Base-by-base conservation (phyloP, 345 rosid genomes). In the Cardiospermum halicacabum region DNA sequence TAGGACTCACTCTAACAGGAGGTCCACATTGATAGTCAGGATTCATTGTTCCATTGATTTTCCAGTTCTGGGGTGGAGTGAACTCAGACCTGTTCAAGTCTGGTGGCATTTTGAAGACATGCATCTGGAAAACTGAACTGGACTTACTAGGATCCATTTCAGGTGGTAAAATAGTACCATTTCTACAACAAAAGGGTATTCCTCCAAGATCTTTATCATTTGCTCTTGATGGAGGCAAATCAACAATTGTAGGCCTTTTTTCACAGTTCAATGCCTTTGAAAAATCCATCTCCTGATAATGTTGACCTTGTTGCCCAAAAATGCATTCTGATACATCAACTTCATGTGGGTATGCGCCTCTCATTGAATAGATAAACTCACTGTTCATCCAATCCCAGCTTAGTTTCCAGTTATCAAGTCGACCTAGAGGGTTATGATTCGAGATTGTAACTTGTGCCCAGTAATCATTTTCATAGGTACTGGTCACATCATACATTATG, bases 71-170 rank as follows among this genome's bases (percentile, higher is more conserved):
- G 0, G 96, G 99, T 7, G 97, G 92, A 0, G 74, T 47, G 61
- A 89, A 80, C 64, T 65, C 73, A 0, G 91, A 83, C 15, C 82
- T 82, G 77, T 91, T 91, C 26, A 91, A 72, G 71, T 80, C 75
- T 4, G 96, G 99, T 58, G 95, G 92, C 97, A 94, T 87, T 74
- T 91, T 94, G 77, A n/a, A 89, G 31, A 91, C 96, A 42, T 87
- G 81, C 84, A 89, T 77, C 68, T 85, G 86, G 65, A 94, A 94
- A 58, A 69, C 84, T 0, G 99, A 89, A n/a, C 70, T 79, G 0
- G 93, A 91, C 84, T 82, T 85, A 74, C 69, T 80, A 2, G 96
- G 92, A 62, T 94, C 95, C 88, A 87, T 84, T 0, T 72, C 22
- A 2, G 70, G 81, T 28, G 99, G 95, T 69, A 91, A 74, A 69